Evolutionary conservation across 163 green algal species (phyloP).

Genomic region (Scenedesmus sp.): DNA sequence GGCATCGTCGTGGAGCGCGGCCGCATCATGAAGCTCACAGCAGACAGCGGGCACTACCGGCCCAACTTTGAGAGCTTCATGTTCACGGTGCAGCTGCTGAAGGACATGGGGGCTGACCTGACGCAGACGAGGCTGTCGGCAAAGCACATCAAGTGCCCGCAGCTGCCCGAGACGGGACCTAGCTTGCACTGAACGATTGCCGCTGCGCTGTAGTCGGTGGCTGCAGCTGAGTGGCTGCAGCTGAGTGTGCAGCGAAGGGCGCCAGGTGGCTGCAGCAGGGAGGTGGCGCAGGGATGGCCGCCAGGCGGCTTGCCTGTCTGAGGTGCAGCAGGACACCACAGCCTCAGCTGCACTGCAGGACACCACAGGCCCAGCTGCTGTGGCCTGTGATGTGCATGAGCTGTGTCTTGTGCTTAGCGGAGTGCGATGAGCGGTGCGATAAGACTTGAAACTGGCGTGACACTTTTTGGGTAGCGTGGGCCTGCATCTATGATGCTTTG

Average conservation of each 20-base stretch:
- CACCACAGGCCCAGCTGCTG: background rate
- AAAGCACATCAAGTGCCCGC: conserved; percentile 56
- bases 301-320: background rate
- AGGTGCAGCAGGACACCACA: background rate
- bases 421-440: no score
- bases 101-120: conserved; percentile 54
- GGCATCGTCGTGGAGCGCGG: conserved; percentile 51
- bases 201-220: background rate
- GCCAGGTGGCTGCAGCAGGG: background rate
- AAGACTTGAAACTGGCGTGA: no score
- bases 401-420: background rate
- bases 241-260: background rate
- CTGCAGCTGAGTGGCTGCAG: background rate
- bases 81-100: conserved; percentile 51
- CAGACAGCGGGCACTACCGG: conserved; percentile 57
- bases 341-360: no score
- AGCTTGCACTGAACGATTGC: background rate
- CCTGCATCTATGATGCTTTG: background rate
- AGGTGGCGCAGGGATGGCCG: background rate
- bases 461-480: background rate
- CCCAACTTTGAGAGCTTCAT: conserved; percentile 57
- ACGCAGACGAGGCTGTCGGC: conserved; percentile 50
- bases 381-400: background rate
- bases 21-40: conserved; percentile 54
- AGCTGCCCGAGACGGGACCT: conserved; percentile 18